Evolutionary conservation across 1,284 basidiomycete species (phyloP), one percentile per base, ranked within the genome.

Genomic region (Sanghuangporus baumii): DNA sequence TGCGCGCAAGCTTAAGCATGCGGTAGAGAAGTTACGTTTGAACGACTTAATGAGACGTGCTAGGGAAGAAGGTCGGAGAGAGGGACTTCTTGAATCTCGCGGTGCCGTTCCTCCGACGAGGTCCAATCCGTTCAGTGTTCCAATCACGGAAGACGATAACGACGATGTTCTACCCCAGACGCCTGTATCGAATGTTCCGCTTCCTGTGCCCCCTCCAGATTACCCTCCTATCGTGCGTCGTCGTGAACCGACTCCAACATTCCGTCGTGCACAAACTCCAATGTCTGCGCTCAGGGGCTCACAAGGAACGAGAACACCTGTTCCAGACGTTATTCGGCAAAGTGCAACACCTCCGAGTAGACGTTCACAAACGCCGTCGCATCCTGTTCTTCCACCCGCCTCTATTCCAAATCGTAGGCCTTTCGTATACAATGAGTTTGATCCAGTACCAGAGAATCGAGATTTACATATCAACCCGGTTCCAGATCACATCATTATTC

Each of bases 51-150:
- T 83, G 34, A 74, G 76, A 61, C 67, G 71, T 54, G 85, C 84
- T 3, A 73, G 79, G 62, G 83, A 85, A 63, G 81, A 84, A 64
- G 85, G 84, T 2, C 74, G 82, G 62, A 76, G 75, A 54, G 69
- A 78, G 41, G 84, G 85, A 3, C 74, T 86, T 61, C 75, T 75
- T 60, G 74, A 31, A 11, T 36, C 16, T 12, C 20, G 51, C 16
- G 71, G 67, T 6, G 64, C 26, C 31, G 18, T 23, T 14, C 47
- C 47, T 18, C 8, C 20, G 31, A 8, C 20, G 18, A 51, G 48
- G 12, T 26, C 48, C 12, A 23, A 23, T 34, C 31, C 48, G 61
- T 20, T 41, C 11, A 38, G 55, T 34, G 26, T 12, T 40, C 47
- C 43, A 11, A 20, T 57, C 6, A 43, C 26, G 14, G 63, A 60